Conservation (phyloP, 2,329 filamentous ascomycete genomes). For the Pochonia chlamydosporia region DNA sequence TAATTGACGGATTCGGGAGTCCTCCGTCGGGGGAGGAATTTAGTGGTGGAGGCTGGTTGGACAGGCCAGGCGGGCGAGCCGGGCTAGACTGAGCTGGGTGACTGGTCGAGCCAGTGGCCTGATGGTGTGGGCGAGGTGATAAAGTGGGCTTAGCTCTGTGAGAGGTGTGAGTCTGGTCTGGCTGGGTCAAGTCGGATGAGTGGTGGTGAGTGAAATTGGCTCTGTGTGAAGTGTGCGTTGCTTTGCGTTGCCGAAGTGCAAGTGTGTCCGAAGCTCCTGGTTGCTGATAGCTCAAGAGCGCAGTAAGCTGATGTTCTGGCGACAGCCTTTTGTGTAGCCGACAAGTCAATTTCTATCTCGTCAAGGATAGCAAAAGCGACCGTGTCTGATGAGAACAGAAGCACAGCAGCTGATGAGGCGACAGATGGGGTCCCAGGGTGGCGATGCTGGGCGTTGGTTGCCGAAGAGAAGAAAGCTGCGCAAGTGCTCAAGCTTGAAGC, state of each 20-base stretch:
- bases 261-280: neutral
- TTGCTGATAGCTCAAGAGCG: neutral
- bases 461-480: neutral
- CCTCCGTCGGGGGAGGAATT: slow-evolving; percentile 1
- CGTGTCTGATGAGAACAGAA: neutral
- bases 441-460: slow-evolving; percentile 7
- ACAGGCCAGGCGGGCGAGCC: neutral
- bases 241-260: neutral
- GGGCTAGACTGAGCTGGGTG: neutral
- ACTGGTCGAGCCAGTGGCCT: slow-evolving; percentile 1
- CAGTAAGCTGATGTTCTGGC: no score
- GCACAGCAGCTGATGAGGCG: slow-evolving; percentile 1
- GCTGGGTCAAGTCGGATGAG: no score
- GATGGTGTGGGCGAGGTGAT: neutral
- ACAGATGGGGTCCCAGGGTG: slow-evolving; percentile 1
- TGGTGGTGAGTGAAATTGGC: neutral
- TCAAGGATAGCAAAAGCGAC: neutral
- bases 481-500: neutral
- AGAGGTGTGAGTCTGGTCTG: neutral
- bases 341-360: neutral
- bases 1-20: slow-evolving; percentile 9
- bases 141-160: slow-evolving; percentile 1
- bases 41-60: slow-evolving; percentile 4
- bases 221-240: no score
- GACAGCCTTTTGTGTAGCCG: neutral